A percentile compares a stretch with the other conserved stretches of the same genome.
These are phyloP conservation scores for Nicotiana attenuata DNA, from an alignment of 257 asterid genomes.

Conservation along the genomic window DNA sequence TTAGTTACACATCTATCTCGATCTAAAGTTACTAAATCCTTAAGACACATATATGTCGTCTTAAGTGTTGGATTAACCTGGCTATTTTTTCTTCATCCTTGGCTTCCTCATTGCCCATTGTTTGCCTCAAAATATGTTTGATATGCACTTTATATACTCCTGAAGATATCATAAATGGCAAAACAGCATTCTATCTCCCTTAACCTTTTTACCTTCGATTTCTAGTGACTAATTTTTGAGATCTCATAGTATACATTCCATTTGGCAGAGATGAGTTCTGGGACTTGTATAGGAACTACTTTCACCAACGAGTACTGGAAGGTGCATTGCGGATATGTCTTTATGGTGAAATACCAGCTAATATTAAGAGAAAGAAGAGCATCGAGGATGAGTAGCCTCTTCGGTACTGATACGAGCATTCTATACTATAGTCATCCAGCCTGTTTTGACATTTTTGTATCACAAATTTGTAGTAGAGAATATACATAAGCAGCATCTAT, in stretches of 20 bases:
- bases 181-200: neutral
- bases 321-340: conserved; percentile 67
- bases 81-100: neutral
- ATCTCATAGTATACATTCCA: conserved; percentile 5
- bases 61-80: neutral
- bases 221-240: neutral
- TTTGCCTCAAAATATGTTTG: neutral
- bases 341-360: conserved; percentile 42
- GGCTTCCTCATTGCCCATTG: neutral
- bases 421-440: neutral
- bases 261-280: conserved; percentile 86
- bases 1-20: neutral
- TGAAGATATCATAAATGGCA: neutral
- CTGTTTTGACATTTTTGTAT: neutral
- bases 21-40: neutral
- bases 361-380: neutral
- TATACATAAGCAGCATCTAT: neutral
- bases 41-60: neutral
- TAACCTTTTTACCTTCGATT: neutral
- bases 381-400: neutral
- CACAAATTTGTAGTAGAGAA: neutral
- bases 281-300: conserved; percentile 67
- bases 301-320: conserved; percentile 60
- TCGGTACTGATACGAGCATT: neutral
- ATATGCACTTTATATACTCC: neutral